Base-by-base conservation (phyloP, 495 filamentous ascomycete genomes). In the Cercophora samala region DNA sequence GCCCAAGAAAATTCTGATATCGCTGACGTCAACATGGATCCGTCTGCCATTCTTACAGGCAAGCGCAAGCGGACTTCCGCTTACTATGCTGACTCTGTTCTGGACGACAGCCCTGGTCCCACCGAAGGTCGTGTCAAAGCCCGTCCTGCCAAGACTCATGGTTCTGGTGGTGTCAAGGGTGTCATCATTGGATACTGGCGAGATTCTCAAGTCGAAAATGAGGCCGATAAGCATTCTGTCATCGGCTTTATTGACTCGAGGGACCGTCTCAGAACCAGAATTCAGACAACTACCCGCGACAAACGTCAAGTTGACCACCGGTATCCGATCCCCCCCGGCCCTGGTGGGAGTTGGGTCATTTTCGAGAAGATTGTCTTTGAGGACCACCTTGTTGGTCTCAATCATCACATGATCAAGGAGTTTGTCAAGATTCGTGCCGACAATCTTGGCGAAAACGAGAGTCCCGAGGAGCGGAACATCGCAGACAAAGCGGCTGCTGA, bases 301-400 rank as follows among this genome's bases (percentile, higher is more conserved):
- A 74, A 77, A 13, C 68, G 69, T 24, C 73, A 85, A 46, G 63
- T 66, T 54, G 74, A 46, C 4, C 17, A 75, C 37, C 55, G 75
- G 0, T 82, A 76, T 51, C 81, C 80, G 24, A 70, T 83, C 58
- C 82, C 83, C 1, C 78, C 79, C 6, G 83, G 83, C 9, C 82
- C 83, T 17, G 84, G 84, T 23, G 83, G 83, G 56, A 84, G 82
- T 68, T 85, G 83, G 84, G 82, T 84, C 22, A 85, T 83, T 0
- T 85, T 85, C 42, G 79, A 83, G 58, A 74, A 81, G 62, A 77
- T 85, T 18, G 81, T 82, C 25, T 86, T 85, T 64, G 78, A 82
- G 1, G 59, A 73, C 13, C 83, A 83, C 60, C 79, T 86, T 5
- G 68, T 81, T 25, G 74, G 77, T 9, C 77, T 81, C 8, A 80